Percentiles rank a stretch among this genome's conserved stretches.
Evolutionary conservation across 2,329 filamentous ascomycete genomes (phyloP).

Genomic region (Grosmannia clavigera): DNA sequence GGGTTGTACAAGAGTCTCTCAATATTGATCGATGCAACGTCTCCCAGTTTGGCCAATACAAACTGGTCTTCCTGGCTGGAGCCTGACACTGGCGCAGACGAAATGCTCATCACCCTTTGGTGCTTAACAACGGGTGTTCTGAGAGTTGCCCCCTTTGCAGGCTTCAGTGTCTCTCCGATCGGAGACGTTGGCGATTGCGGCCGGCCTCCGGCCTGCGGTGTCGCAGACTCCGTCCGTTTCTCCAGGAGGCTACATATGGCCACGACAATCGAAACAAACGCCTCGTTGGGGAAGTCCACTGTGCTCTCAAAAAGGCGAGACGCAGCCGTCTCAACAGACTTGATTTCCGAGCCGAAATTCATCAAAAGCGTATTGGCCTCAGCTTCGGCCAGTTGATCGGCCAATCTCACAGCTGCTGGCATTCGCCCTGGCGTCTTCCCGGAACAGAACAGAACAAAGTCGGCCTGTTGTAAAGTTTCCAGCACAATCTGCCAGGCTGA

Average conservation of each 20-base stretch:
- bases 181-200: not conserved
- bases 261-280: constrained; percentile 65
- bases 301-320: constrained; percentile 84
- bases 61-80: constrained; percentile 52
- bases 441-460: constrained; percentile 65
- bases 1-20: constrained; percentile 58
- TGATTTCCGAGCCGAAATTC: constrained; percentile 69
- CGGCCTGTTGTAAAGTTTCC: constrained; percentile 84
- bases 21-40: constrained; percentile 62
- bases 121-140: constrained; percentile 23
- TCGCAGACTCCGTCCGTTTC: constrained; percentile 16
- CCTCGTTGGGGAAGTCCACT: constrained; percentile 70
- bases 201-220: constrained; percentile 19
- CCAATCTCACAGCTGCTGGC: constrained; percentile 31
- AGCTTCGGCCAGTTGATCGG: constrained; percentile 36
- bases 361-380: constrained; percentile 40
- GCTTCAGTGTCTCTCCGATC: not conserved
- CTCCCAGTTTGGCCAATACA: constrained; percentile 61
- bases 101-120: constrained; percentile 34
- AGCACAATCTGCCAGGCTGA: constrained; percentile 83
- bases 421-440: constrained; percentile 41
- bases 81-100: constrained; percentile 29
- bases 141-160: constrained; percentile 14
- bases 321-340: constrained; percentile 79
- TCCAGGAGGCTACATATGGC: constrained; percentile 63